Conservation (phyloP, 2,329 filamentous ascomycete species). For the Aureobasidium sp. region DNA sequence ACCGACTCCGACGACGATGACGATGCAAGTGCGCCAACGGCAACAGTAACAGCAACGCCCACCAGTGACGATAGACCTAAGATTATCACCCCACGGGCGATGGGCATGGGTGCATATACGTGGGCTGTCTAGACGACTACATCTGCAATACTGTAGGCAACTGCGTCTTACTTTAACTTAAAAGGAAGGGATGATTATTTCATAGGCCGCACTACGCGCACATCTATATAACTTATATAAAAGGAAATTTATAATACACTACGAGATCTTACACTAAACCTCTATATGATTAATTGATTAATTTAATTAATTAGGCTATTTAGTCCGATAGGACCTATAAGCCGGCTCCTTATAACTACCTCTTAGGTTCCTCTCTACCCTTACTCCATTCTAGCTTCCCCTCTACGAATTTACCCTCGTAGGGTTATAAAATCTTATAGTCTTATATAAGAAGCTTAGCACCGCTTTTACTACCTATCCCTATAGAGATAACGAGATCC, state of each 20-base stretch:
- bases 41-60: neutral
- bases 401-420: neutral
- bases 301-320: conserved; percentile 2
- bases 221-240: too few relatives aligned
- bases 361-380: neutral
- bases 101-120: neutral
- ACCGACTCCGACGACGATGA: neutral
- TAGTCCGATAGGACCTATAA: neutral
- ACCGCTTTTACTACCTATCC: neutral
- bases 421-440: neutral
- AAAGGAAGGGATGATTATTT: too few relatives aligned
- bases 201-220: too few relatives aligned
- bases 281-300: neutral
- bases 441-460: neutral
- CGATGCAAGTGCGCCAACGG: too few relatives aligned
- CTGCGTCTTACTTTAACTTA: too few relatives aligned
- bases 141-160: neutral
- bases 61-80: neutral
- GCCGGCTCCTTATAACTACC: neutral
- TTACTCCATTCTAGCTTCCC: conserved; percentile 1
- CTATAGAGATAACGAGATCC: too few relatives aligned
- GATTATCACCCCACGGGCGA: neutral
- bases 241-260: too few relatives aligned
- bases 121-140: neutral
- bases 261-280: too few relatives aligned